These are phyloP conservation scores for Populus simonii DNA, from an alignment of 345 rosid genomes.

Conservation along the genomic window DNA sequence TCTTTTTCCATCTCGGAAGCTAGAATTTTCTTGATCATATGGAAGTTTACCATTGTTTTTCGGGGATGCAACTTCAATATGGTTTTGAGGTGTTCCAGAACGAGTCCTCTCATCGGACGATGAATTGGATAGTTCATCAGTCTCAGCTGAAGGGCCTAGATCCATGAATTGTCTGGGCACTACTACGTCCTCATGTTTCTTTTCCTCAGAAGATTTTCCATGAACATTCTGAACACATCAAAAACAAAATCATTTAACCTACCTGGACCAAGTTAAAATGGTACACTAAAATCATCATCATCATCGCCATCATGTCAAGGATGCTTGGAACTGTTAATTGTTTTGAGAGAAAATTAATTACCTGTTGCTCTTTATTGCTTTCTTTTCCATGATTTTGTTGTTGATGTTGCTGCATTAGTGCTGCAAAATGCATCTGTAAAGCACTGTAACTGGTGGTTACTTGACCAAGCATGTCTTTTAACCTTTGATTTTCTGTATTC, in stretches of 20 bases:
- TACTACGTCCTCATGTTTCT: constrained; percentile 31
- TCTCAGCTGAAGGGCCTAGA: constrained; percentile 46
- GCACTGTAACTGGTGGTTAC: constrained; percentile 61
- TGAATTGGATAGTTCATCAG: constrained; percentile 47
- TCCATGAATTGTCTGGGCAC: constrained; percentile 70
- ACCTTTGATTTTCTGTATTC: constrained; percentile 67
- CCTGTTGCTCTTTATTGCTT: constrained; percentile 36
- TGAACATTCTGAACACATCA: constrained; percentile 37
- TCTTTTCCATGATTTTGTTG: constrained; percentile 31
- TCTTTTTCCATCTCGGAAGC: constrained; percentile 41
- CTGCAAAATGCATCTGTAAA: constrained; percentile 60
- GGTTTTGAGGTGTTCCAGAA: constrained; percentile 45
- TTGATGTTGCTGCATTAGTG: constrained; percentile 52
- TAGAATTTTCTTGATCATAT: constrained; percentile 33
- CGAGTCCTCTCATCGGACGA: constrained; percentile 78
- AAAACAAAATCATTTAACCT: neutral
- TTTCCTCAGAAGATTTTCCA: constrained; percentile 38
- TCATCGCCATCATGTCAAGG: neutral
- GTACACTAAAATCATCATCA: neutral
- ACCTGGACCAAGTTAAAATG: neutral
- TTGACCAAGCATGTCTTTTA: constrained; percentile 74
- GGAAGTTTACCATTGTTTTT: constrained; percentile 23
- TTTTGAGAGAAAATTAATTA: neutral
- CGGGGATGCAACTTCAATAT: constrained; percentile 23
- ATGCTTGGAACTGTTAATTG: neutral